Conservation (phyloP, 306 rosid species). For the Myrica gale region DNA sequence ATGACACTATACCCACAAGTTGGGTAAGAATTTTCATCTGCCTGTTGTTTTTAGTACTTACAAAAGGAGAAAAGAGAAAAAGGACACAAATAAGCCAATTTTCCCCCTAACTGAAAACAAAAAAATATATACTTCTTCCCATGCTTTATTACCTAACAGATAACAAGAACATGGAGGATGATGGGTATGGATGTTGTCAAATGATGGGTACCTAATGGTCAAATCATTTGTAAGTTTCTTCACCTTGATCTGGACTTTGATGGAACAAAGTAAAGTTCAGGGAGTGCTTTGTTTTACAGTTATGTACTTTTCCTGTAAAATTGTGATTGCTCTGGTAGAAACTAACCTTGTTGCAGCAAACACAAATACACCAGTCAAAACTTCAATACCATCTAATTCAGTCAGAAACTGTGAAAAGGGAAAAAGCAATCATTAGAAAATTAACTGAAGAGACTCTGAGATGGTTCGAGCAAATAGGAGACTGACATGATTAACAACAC, state of each 20-base stretch:
- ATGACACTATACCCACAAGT: background rate
- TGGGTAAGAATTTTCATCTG: no score
- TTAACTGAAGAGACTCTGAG: conserved; percentile 5
- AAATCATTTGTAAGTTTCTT: background rate
- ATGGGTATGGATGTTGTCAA: background rate
- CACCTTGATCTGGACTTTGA: background rate
- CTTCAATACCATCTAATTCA: conserved; percentile 92
- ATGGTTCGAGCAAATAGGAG: conserved; percentile 14
- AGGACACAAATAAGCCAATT: background rate
- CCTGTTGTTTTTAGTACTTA: no score
- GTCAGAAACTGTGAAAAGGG: conserved; percentile 79
- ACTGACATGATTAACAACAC: conserved; percentile 93
- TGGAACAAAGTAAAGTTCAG: background rate
- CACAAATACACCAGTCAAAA: conserved; percentile 92
- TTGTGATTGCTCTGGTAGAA: conserved; percentile 21
- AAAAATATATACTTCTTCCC: no score
- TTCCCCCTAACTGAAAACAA: background rate
- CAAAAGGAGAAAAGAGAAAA: background rate
- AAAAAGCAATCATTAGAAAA: conserved; percentile 33
- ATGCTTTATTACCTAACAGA: background rate
- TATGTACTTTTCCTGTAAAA: background rate
- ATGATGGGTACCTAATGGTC: background rate
- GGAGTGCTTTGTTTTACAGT: background rate
- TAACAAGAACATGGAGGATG: background rate
- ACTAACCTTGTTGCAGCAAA: conserved; percentile 98